Percentiles rank a stretch among this genome's conserved stretches.
Evolutionary conservation across 352 stramenopile species (phyloP).

Genomic region (Globisporangium nodosum): DNA sequence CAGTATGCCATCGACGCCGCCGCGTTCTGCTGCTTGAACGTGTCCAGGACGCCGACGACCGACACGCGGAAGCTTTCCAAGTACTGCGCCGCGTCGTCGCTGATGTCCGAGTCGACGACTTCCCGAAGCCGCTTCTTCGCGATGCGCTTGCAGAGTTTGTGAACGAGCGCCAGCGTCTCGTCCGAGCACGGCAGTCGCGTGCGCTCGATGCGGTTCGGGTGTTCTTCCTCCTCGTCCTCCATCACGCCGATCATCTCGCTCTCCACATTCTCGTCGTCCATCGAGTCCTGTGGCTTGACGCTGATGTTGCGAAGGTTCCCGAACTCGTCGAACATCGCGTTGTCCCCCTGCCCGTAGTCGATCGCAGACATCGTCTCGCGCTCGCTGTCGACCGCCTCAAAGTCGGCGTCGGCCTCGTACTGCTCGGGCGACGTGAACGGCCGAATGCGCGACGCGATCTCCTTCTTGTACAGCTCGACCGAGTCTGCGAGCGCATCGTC

Average conservation of each 20-base stretch:
- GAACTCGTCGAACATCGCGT: constrained; percentile 71
- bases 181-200: constrained; percentile 63
- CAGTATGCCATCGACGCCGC: constrained; percentile 83
- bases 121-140: constrained; percentile 73
- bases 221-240: constrained; percentile 33
- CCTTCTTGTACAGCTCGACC: constrained; percentile 71
- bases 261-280: constrained; percentile 34
- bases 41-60: constrained; percentile 35
- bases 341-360: constrained; percentile 46
- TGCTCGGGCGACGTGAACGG: constrained; percentile 48
- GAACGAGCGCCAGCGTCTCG: constrained; percentile 47
- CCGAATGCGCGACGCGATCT: constrained; percentile 47
- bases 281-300: constrained; percentile 14
- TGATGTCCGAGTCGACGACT: constrained; percentile 62
- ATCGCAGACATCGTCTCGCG: constrained; percentile 29
- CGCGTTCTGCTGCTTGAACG: constrained; percentile 71
- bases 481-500: constrained; percentile 74
- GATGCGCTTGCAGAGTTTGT: constrained; percentile 63
- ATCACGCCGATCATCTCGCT: constrained; percentile 71
- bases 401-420: constrained; percentile 46
- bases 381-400: constrained; percentile 23
- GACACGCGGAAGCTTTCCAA: constrained; percentile 55
- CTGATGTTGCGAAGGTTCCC: constrained; percentile 56
- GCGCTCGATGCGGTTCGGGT: constrained; percentile 34
- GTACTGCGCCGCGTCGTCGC: constrained; percentile 54